Conservation (phyloP, 2,329 filamentous ascomycete species). For the Alternaria sp. region DNA sequence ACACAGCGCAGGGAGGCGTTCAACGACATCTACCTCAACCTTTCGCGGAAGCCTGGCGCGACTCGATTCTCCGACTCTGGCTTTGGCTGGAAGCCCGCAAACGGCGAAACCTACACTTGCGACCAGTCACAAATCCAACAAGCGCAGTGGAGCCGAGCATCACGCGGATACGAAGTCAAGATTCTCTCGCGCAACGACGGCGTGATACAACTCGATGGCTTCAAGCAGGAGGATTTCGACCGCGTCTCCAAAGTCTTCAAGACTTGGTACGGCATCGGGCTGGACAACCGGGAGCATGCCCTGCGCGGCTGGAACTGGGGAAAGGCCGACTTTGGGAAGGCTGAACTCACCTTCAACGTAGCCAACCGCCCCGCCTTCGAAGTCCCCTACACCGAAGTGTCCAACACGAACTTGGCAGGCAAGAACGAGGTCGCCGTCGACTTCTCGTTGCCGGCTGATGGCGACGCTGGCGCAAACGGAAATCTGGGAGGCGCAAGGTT, state of each 20-base stretch:
- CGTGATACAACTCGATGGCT: conserved; percentile 92
- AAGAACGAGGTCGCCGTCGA: conserved; percentile 98
- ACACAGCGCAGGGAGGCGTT: conserved; percentile 77
- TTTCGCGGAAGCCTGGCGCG: conserved; percentile 90
- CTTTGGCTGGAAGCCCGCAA: conserved; percentile 90
- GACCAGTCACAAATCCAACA: conserved; percentile 83
- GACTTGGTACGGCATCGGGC: conserved; percentile 93
- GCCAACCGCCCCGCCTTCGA: conserved; percentile 97
- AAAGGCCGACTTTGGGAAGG: conserved; percentile 94
- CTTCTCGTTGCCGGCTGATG: conserved; percentile 78
- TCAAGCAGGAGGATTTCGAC: conserved; percentile 92
- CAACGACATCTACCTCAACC: conserved; percentile 94
- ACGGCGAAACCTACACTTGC: conserved; percentile 90
- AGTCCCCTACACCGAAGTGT: conserved; percentile 95
- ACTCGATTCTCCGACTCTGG: conserved; percentile 94
- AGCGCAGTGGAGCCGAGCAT: conserved; percentile 93
- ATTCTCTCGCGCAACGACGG: conserved; percentile 83
- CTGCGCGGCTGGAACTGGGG: conserved; percentile 99
- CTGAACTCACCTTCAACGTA: conserved; percentile 94
- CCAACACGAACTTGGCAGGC: conserved; percentile 95
- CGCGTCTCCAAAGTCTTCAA: conserved; percentile 93
- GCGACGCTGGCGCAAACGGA: conserved; percentile 75
- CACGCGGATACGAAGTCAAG: conserved; percentile 92
- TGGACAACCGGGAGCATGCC: conserved; percentile 93
- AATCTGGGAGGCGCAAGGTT: conserved; percentile 74